Evolutionary conservation across 2,329 filamentous ascomycete genomes (phyloP), one percentile per base, ranked within the genome.

Genomic region (Microdochium paspali): DNA sequence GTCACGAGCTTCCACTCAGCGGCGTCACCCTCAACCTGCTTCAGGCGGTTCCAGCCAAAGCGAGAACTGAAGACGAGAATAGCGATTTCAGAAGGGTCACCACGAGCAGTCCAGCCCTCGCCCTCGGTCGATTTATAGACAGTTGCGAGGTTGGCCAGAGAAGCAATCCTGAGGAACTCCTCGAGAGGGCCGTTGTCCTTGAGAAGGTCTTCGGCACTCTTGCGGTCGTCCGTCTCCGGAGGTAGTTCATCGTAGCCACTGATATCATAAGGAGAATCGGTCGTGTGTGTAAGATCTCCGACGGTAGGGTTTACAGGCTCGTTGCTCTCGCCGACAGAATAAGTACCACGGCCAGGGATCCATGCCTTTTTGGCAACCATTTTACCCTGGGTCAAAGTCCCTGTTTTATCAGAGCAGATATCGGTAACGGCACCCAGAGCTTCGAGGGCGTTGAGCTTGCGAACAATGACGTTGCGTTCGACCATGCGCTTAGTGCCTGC

Each of bases 41-140:
- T 66, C 15, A 72, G 66, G 9, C 77, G 72, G 50, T 81, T 80
- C 72, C 79, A 80, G 47, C 78, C 68, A 59, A 88, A 88, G 12
- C 84, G 78, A 39, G 76, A 80, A 44, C 84, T 81, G 58, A 88
- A 86, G 0, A 88, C 84, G 54, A 87, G 83, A 43, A 88, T 84
- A 2, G 84, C 84, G 50, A 88, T 85, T 55, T 88, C 84, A 1
- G 82, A 85, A 0, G 81, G 80, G 53, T 85, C 82, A 39, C 82
- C 83, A 44, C 79, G 76, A 24, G 77, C 80, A 47, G 77, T 71
- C 82, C 82, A 86, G 18, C 35, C 35, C 46, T 72, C 65, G 13
- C 60, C 64, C 12, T 67, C 64, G 13, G 69, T 65, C n/a, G 67
- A 58, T 9, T 70, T 73, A 5, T 71, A 70, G 46, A 69, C 66